Conservation (phyloP, 306 rosid species). For the Geum urbanum region DNA sequence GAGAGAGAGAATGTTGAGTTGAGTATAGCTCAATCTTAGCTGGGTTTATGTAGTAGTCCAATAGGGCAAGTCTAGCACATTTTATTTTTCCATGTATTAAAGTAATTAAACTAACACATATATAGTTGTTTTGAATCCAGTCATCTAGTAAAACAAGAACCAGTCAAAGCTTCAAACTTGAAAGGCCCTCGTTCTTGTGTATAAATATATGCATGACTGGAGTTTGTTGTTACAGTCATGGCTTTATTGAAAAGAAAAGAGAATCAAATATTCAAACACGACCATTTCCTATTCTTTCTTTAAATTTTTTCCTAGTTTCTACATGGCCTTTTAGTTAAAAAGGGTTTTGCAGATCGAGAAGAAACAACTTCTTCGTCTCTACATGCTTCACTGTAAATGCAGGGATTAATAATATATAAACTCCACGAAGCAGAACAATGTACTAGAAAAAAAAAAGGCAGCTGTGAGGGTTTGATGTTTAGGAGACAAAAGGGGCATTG, state of each 20-base stretch:
- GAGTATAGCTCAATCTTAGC: slow-evolving; percentile 70
- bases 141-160: slow-evolving; percentile 15
- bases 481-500: slow-evolving; percentile 51
- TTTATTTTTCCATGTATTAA: slow-evolving; percentile 18
- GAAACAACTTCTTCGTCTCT: slow-evolving; percentile 17
- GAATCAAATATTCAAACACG: slow-evolving; percentile 20
- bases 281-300: not conserved
- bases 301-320: slow-evolving; percentile 16
- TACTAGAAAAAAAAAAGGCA: slow-evolving; percentile 24
- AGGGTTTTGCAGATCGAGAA: not conserved
- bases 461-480: slow-evolving; percentile 58
- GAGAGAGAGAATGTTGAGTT: slow-evolving; percentile 22
- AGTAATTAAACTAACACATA: not conserved
- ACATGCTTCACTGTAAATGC: not conserved
- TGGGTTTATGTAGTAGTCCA: slow-evolving; percentile 66
- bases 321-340: slow-evolving; percentile 7
- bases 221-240: slow-evolving; percentile 30
- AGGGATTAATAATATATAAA: not conserved
- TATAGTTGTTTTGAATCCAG: not conserved
- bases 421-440: not conserved
- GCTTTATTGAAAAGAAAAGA: slow-evolving; percentile 31
- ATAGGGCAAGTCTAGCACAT: slow-evolving; percentile 17
- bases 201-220: slow-evolving; percentile 37
- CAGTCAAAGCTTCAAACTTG: slow-evolving; percentile 30
- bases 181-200: not conserved